Evolutionary conservation across 306 rosid species (phyloP), one percentile per base, ranked within the genome.

Genomic region (Senna tora): DNA sequence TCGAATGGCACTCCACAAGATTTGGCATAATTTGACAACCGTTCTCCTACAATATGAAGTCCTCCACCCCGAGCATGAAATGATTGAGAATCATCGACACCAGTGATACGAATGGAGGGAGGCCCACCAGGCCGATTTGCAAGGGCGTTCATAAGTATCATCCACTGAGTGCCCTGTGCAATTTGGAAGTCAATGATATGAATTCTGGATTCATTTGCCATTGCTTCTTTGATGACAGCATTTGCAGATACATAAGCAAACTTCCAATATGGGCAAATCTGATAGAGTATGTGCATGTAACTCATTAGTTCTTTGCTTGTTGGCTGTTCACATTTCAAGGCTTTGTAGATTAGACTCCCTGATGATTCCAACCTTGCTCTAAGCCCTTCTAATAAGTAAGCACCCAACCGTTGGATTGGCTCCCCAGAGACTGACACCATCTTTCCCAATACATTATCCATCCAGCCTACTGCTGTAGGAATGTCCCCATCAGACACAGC

Each of bases 161-260:
- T 62, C 87, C 87, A 93, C 75, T 93, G 98, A 5, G 78, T 88
- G 65, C 98, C 97, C 85, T 93, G 98, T 0, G 98, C 90, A 20
- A 93, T 88, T 75, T 93, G 98, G 84, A 93, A 93, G 77, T 93
- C 98, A 57, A 93, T 85, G 43, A 93, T 88, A 69, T 93, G 98
- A 79, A 93, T 78, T 79, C 64, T 76, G 67, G 87, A 85, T 57
- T 93, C 98, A 62, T 82, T 79, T 65, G 39, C 71, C 83, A 90
- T 73, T 38, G 92, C 96, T 80, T 93, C 93, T 72, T 14, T 25
- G 12, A 93, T 85, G 69, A 85, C 80, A 41, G 69, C 85, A 65
- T 93, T 93, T 33, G 98, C 87, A 19, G 98, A 84, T 46, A 53
- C 4, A 73, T 93, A 90, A 19, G 91, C 96, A 78, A 93, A 90